These are phyloP conservation scores for Fusarium cyanostomum DNA, from an alignment of 2,329 filamentous ascomycete genomes.

Conservation along the genomic window DNA sequence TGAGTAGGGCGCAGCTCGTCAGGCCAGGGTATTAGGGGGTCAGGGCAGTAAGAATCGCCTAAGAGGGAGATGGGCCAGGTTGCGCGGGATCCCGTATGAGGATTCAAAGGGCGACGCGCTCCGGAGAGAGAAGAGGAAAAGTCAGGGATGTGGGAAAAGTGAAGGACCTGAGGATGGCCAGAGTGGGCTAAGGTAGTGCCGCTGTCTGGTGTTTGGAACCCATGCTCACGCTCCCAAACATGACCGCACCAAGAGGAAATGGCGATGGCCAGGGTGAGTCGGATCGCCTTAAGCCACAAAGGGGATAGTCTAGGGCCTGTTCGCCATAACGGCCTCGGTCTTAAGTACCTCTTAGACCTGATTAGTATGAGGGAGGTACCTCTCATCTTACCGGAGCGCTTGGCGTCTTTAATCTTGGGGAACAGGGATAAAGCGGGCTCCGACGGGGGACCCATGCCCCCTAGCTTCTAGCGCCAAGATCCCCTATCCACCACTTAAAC, in stretches of 20 bases:
- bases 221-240: conserved; percentile 30
- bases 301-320: conserved; percentile 25
- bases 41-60: conserved; percentile 23
- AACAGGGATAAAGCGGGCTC: conserved; percentile 41
- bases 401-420: conserved; percentile 44
- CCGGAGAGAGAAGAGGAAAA: conserved; percentile 6
- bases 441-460: conserved; percentile 26
- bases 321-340: conserved; percentile 19
- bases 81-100: not conserved
- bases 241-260: conserved; percentile 37
- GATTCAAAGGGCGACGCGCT: conserved; percentile 4
- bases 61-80: conserved; percentile 3
- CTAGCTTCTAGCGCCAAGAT: conserved; percentile 26
- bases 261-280: conserved; percentile 37
- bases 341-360: conserved; percentile 19
- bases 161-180: conserved; percentile 33
- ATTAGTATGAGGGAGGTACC: conserved; percentile 24
- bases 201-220: conserved; percentile 41
- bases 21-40: conserved; percentile 34
- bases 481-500: conserved; percentile 26
- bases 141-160: conserved; percentile 29
- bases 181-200: conserved; percentile 32
- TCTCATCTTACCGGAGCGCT: conserved; percentile 15
- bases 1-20: conserved; percentile 22
- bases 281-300: conserved; percentile 7